phyloP scores from a whole-genome alignment of 2,329 filamentous ascomycete genomes.

The Aureobasidium melanogenum region DNA sequence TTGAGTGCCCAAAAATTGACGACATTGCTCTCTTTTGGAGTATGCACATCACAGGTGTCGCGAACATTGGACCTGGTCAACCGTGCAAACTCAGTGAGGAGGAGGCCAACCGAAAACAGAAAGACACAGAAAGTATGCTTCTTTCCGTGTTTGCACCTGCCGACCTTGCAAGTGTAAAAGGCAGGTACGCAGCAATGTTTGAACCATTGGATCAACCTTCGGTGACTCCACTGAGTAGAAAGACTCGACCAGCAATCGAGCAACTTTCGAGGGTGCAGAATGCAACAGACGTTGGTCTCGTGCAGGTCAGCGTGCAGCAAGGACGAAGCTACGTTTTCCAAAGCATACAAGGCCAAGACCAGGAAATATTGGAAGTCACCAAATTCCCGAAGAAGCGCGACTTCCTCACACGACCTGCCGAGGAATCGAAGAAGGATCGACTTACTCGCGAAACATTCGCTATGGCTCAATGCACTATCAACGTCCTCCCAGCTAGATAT shows the following conservation, averaged over 20 bases:
- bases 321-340: slow-evolving; percentile 17
- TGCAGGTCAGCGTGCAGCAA: slow-evolving; percentile 14
- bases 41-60: neutral
- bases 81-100: neutral
- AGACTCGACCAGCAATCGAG: neutral
- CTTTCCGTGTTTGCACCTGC: neutral
- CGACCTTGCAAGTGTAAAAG: neutral
- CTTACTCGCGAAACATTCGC: slow-evolving; percentile 28
- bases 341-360: neutral
- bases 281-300: slow-evolving; percentile 14
- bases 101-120: neutral
- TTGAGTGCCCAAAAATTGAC: neutral
- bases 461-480: slow-evolving; percentile 37
- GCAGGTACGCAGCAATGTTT: slow-evolving; percentile 12
- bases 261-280: neutral
- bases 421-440: slow-evolving; percentile 10
- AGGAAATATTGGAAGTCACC: slow-evolving; percentile 4
- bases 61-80: neutral
- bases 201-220: neutral
- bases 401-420: slow-evolving; percentile 42
- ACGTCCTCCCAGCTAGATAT: slow-evolving; percentile 37
- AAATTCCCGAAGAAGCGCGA: slow-evolving; percentile 50
- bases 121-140: slow-evolving; percentile 3
- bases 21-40: slow-evolving; percentile 22
- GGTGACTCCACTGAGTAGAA: neutral